Base-by-base conservation (phyloP, 2,329 filamentous ascomycete genomes). In the Penicillium decumbens region DNA sequence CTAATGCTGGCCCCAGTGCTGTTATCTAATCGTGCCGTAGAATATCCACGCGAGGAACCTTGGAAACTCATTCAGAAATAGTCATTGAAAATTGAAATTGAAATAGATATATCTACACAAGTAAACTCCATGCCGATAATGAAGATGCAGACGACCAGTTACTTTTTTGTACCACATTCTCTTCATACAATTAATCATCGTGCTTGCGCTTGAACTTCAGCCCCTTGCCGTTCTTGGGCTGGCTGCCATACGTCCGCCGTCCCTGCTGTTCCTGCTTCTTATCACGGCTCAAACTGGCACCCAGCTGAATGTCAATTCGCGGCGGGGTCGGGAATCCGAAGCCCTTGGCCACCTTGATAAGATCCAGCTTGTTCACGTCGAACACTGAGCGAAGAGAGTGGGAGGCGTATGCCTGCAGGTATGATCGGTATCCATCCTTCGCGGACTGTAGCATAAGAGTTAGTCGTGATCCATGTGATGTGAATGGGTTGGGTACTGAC, bases 331-430 rank as follows among this genome's bases (percentile, higher is more conserved):
- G 72, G 70, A 95, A 95, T 0, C 89, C 89, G 65, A 93, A 95
- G 57, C 83, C 82, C 77, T 89, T 92, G 44, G 88, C 88, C 3
- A 95, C 84, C 73, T 91, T 92, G 62, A 85, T 82, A 15, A 95
- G 76, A 66, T 95, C 89, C 10, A 93, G 76, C 66, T 89, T 88
- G 69, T 89, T 79, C 45, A 95, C 83, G 68, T 92, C 87, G 66
- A 92, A 95, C 32, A 95, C 85, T n/a, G 83, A 86, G 25, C 89
- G 82, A 51, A 93, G 76, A 59, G 81, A 85, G 72, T 92, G 93
- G 50, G 85, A 90, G 20, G 92, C 90, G 67, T 98, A 98, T 0
- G 93, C 92, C 69, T 97, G 90, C 23, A 98, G 80, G 69, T 98
- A 98, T 18, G 88, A 89, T 52, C 88, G 82, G 75, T 93, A 95